These are phyloP conservation scores for Euclidium syriacum DNA, from an alignment of 345 rosid species.

Conservation along the genomic window DNA sequence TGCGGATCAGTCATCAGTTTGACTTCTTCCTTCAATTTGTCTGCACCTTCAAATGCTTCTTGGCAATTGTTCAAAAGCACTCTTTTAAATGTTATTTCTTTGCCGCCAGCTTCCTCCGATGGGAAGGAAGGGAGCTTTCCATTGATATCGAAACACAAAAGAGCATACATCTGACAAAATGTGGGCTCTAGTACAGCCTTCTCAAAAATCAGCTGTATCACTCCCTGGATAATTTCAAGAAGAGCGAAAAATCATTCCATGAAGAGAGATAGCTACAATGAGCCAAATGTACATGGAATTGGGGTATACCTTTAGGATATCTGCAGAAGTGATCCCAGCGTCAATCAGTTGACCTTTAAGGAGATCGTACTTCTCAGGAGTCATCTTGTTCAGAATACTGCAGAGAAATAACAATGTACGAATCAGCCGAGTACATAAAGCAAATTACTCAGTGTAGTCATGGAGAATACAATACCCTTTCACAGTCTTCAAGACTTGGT, in stretches of 20 bases:
- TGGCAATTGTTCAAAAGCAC: conserved; percentile 84
- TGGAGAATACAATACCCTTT: conserved; percentile 60
- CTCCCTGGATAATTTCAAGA: conserved; percentile 51
- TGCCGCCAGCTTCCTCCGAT: conserved; percentile 78
- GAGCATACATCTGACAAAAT: conserved; percentile 92
- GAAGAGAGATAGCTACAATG: not conserved
- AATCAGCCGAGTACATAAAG: not conserved
- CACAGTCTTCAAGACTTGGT: conserved; percentile 75
- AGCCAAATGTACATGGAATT: not conserved
- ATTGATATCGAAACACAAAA: conserved; percentile 73
- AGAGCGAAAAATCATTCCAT: not conserved
- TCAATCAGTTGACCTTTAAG: conserved; percentile 88
- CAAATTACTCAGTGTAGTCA: not conserved
- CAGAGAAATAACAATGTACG: conserved; percentile 4
- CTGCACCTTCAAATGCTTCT: conserved; percentile 93
- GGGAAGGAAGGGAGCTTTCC: conserved; percentile 81
- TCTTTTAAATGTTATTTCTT: conserved; percentile 82
- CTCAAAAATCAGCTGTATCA: conserved; percentile 79
- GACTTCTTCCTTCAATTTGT: conserved; percentile 67
- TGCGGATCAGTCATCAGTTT: conserved; percentile 70
- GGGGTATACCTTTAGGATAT: conserved; percentile 52
- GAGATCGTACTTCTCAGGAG: conserved; percentile 87
- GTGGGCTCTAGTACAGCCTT: conserved; percentile 95
- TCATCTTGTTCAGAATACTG: conserved; percentile 84
- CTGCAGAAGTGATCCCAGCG: conserved; percentile 77